phyloP scores from a whole-genome alignment of 2,329 filamentous ascomycete genomes.

The Aspergillus sergii region DNA sequence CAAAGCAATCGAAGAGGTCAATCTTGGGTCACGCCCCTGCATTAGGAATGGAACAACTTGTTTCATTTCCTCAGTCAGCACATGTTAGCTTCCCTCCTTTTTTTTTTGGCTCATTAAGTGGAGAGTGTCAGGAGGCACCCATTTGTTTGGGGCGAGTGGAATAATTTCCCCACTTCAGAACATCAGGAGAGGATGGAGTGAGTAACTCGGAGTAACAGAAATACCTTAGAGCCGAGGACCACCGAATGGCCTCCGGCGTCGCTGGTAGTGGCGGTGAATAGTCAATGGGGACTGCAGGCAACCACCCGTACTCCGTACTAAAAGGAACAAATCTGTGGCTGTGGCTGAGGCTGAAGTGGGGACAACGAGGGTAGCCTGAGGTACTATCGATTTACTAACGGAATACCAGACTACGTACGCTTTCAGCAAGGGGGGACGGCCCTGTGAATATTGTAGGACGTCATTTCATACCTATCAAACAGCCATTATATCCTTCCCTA shows the following conservation, averaged over 20 bases:
- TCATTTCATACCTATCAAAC: no score
- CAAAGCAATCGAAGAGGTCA: no score
- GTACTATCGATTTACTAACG: not conserved
- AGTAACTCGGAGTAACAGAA: constrained; percentile 3
- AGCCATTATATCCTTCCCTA: no score
- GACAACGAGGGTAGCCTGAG: not conserved
- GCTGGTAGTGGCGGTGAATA: constrained; percentile 9
- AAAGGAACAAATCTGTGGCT: not conserved
- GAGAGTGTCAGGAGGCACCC: not conserved
- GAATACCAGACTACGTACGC: not conserved
- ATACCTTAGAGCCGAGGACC: not conserved
- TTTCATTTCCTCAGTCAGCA: constrained; percentile 10
- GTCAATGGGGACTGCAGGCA: not conserved
- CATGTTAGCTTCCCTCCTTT: constrained; percentile 5
- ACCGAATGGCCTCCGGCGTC: not conserved
- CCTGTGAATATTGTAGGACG: not conserved
- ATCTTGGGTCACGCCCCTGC: not conserved
- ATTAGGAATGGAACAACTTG: not conserved
- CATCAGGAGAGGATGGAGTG: not conserved
- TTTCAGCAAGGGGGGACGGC: not conserved
- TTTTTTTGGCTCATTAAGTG: constrained; percentile 2
- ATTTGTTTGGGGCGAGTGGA: constrained; percentile 3
- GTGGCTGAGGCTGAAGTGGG: constrained; percentile 8
- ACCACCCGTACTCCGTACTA: not conserved
- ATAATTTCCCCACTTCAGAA: not conserved